Conservation (phyloP, 2,329 filamentous ascomycete genomes). For the Cladophialophora carrionii region DNA sequence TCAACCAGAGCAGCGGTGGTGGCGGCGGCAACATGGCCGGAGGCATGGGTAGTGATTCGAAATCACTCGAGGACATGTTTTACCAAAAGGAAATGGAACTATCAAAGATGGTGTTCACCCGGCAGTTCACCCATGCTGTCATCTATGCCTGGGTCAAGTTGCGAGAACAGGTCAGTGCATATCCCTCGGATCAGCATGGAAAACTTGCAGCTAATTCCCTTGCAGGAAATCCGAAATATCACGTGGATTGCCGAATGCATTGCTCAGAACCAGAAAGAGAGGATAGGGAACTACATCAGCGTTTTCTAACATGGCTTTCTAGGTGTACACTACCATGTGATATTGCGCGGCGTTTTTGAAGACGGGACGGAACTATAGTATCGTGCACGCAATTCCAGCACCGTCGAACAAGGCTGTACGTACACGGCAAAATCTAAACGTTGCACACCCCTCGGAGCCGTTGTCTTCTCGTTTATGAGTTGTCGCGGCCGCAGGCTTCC, state of each 20-base stretch:
- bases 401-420: not conserved
- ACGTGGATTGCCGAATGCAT: constrained; percentile 99
- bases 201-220: constrained; percentile 37
- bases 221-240: constrained; percentile 96
- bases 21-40: constrained; percentile 83
- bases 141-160: constrained; percentile 98
- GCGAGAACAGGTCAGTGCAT: constrained; percentile 79
- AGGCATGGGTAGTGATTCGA: constrained; percentile 76
- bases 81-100: constrained; percentile 99
- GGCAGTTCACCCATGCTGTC: constrained; percentile 92
- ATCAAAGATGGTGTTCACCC: constrained; percentile 90
- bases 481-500: not conserved
- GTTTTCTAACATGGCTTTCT: constrained; percentile 68
- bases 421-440: not conserved
- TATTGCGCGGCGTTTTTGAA: constrained; percentile 29
- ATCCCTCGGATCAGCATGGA: not conserved
- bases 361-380: not conserved
- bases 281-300: constrained; percentile 98
- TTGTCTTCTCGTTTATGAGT: not conserved
- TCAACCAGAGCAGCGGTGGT: constrained; percentile 72
- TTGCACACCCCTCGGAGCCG: not conserved
- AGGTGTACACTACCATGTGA: constrained; percentile 11
- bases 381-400: not conserved
- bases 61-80: constrained; percentile 94
- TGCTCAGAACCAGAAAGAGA: constrained; percentile 98